Evolutionary conservation across 805 yeast genomes (phyloP).

Genomic region (Kurtzmaniella cleridarum): DNA sequence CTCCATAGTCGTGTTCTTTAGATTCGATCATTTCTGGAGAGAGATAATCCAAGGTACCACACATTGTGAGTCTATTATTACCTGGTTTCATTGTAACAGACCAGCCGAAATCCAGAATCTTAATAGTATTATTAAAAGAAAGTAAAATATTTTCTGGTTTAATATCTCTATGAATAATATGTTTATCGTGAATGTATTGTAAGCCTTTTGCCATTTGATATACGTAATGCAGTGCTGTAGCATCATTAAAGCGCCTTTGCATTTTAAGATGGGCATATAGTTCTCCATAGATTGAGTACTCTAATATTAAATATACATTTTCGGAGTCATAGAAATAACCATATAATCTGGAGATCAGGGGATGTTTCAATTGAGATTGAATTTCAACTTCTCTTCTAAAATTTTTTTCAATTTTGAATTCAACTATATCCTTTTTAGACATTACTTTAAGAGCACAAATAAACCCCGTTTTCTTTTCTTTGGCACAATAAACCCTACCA

Average conservation of each 20-base stretch:
- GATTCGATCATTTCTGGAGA: slow-evolving; percentile 95
- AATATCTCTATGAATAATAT: slow-evolving; percentile 85
- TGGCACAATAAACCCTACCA: slow-evolving; percentile 88
- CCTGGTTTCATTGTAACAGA: slow-evolving; percentile 49
- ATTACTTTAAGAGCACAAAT: slow-evolving; percentile 88
- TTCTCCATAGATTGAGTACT: slow-evolving; percentile 83
- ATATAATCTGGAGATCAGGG: slow-evolving; percentile 71
- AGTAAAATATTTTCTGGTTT: slow-evolving; percentile 90
- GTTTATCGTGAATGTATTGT: slow-evolving; percentile 67
- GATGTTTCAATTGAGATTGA: slow-evolving; percentile 74
- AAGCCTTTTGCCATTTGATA: slow-evolving; percentile 81
- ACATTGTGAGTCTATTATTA: slow-evolving; percentile 65
- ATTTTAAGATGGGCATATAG: slow-evolving; percentile 66
- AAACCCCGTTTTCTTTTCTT: slow-evolving; percentile 68
- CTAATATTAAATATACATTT: slow-evolving; percentile 78
- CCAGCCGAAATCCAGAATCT: slow-evolving; percentile 96
- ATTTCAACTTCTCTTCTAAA: slow-evolving; percentile 89
- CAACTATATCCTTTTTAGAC: slow-evolving; percentile 75
- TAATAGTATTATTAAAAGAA: slow-evolving; percentile 69
- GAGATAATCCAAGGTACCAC: slow-evolving; percentile 91
- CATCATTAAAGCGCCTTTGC: slow-evolving; percentile 66
- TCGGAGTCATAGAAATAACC: slow-evolving; percentile 81
- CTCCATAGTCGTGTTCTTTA: slow-evolving; percentile 68
- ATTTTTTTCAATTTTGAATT: slow-evolving; percentile 75
- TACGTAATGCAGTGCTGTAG: slow-evolving; percentile 70